Evolutionary conservation across 1,284 basidiomycete genomes (phyloP).

Genomic region (Moesziomyces parantarcticus): DNA sequence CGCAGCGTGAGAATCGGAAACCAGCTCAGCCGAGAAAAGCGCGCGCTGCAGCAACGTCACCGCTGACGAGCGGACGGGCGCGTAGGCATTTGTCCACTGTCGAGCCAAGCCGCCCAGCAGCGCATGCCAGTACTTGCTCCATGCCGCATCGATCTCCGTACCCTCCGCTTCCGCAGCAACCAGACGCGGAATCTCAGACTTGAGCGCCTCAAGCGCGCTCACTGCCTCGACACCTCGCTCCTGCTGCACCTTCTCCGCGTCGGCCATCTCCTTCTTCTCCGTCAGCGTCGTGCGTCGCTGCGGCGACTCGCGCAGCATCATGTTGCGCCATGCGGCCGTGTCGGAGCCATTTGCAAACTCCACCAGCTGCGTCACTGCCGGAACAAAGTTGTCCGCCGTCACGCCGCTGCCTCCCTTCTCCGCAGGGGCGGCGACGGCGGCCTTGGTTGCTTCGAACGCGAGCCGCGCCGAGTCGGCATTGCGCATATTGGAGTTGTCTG

Average conservation of each 20-base stretch:
- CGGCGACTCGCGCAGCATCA: slow-evolving; percentile 29
- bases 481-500: slow-evolving; percentile 77
- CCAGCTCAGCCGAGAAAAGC: slow-evolving; percentile 71
- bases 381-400: slow-evolving; percentile 81
- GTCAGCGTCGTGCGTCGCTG: slow-evolving; percentile 57
- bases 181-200: slow-evolving; percentile 49
- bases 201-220: slow-evolving; percentile 74
- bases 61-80: slow-evolving; percentile 85
- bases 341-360: slow-evolving; percentile 76
- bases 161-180: slow-evolving; percentile 29
- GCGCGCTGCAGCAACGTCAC: slow-evolving; percentile 87
- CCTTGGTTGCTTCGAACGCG: slow-evolving; percentile 74
- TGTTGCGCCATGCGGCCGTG: slow-evolving; percentile 51
- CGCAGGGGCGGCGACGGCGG: slow-evolving; percentile 69
- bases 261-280: slow-evolving; percentile 65
- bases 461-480: slow-evolving; percentile 88
- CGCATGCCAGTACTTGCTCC: slow-evolving; percentile 84
- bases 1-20: slow-evolving; percentile 65
- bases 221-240: slow-evolving; percentile 84
- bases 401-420: slow-evolving; percentile 71
- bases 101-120: slow-evolving; percentile 80
- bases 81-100: slow-evolving; percentile 85
- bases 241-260: slow-evolving; percentile 59
- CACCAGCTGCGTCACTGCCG: slow-evolving; percentile 82
- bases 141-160: slow-evolving; percentile 72